Conservation (phyloP, 352 stramenopile species). For the Phytophthora cactorum region DNA sequence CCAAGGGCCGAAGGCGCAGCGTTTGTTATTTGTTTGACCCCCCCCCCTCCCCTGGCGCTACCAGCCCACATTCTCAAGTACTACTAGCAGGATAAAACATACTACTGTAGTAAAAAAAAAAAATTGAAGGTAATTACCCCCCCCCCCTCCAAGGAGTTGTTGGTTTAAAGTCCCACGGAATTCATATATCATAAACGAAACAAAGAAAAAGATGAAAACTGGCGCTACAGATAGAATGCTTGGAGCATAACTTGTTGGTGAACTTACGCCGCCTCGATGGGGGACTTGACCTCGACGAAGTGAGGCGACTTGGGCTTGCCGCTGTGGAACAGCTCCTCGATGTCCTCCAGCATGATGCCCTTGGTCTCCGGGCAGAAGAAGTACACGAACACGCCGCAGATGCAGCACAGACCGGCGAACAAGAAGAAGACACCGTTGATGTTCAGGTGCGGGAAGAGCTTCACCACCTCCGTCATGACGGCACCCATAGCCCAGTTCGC, state of each 20-base stretch:
- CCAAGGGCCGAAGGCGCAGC: too few species aligned
- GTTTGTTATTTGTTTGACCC: too few species aligned
- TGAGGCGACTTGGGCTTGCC: conserved; percentile 1
- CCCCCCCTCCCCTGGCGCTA: too few species aligned
- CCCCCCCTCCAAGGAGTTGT: too few species aligned
- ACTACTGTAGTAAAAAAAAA: too few species aligned
- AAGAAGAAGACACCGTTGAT: conserved; percentile 58
- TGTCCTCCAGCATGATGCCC: conserved; percentile 62
- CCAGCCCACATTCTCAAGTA: too few species aligned
- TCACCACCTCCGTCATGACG: conserved; percentile 57
- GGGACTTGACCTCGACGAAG: neutral
- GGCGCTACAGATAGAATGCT: too few species aligned
- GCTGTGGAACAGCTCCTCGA: conserved; percentile 55
- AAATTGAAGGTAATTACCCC: too few species aligned
- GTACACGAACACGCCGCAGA: conserved; percentile 53
- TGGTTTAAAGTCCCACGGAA: too few species aligned
- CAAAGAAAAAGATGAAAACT: too few species aligned
- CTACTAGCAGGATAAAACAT: too few species aligned
- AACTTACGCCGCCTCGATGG: neutral
- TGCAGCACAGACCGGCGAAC: conserved; percentile 44
- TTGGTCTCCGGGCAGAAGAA: conserved; percentile 58
- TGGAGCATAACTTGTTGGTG: neutral
- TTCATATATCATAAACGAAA: too few species aligned
- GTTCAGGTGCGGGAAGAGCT: conserved; percentile 56
- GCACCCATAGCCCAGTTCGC: conserved; percentile 56